Conservation (phyloP, 1,284 basidiomycete genomes). For the Ganoderma boninense region DNA sequence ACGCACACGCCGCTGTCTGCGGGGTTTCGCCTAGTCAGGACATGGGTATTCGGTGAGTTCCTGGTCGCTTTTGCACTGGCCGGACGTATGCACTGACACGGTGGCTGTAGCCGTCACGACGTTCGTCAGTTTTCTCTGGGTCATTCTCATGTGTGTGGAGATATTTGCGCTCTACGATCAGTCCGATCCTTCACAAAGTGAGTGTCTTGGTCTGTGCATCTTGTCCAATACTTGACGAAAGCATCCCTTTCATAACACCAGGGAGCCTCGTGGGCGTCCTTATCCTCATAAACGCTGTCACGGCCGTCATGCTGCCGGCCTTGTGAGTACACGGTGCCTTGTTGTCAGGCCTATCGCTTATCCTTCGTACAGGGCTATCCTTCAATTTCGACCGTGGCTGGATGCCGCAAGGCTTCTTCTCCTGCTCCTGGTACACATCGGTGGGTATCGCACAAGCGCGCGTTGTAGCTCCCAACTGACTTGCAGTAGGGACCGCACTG, state of each 20-base stretch:
- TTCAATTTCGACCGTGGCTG: conserved; percentile 62
- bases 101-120: conserved; percentile 44
- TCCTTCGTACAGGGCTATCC: conserved; percentile 50
- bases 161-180: conserved; percentile 50
- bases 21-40: conserved; percentile 51
- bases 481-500: conserved; percentile 52
- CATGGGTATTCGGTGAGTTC: conserved; percentile 50
- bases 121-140: conserved; percentile 52
- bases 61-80: conserved; percentile 35
- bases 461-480: neutral
- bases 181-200: conserved; percentile 50
- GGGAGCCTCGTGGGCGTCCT: conserved; percentile 55
- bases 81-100: conserved; percentile 49
- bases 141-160: conserved; percentile 50
- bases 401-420: conserved; percentile 62
- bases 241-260: conserved; percentile 25
- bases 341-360: neutral
- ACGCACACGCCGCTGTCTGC: conserved; percentile 50
- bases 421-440: conserved; percentile 58
- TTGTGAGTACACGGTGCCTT: conserved; percentile 49
- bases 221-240: neutral
- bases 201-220: conserved; percentile 31
- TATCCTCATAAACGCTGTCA: conserved; percentile 55
- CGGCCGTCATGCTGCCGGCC: conserved; percentile 58
- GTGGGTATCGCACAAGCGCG: conserved; percentile 40